phyloP scores from a whole-genome alignment of 352 stramenopile species.

The Phytophthora hybrid region DNA sequence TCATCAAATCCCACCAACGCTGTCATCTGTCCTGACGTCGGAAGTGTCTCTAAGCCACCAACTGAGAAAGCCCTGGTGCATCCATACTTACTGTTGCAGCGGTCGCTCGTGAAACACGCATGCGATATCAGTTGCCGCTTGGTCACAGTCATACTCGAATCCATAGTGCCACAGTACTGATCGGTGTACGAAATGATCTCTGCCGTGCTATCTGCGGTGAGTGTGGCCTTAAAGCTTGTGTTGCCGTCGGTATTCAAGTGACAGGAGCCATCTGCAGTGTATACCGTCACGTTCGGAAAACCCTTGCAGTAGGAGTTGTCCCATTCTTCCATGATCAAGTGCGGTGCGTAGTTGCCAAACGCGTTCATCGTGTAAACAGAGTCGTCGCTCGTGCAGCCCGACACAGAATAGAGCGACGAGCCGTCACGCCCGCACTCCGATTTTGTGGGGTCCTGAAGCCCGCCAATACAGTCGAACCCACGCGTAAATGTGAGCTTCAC shows the following conservation, averaged over 20 bases:
- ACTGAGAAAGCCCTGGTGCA: conserved; percentile 5
- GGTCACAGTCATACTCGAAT: neutral
- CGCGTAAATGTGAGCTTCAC: conserved; percentile 7
- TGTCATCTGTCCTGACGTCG: neutral
- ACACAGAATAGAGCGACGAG: conserved; percentile 2
- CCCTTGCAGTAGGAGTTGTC: neutral
- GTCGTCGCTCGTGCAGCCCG: conserved; percentile 3
- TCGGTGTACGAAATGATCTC: conserved; percentile 2
- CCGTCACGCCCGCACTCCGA: neutral
- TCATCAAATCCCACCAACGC: neutral
- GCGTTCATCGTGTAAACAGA: neutral
- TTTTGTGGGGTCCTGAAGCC: neutral
- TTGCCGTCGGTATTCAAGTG: conserved; percentile 8
- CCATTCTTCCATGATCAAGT: conserved; percentile 15
- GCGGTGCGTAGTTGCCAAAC: conserved; percentile 10
- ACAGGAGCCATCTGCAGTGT: conserved; percentile 1
- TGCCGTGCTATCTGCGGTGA: neutral
- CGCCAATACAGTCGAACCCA: neutral
- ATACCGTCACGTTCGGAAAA: neutral
- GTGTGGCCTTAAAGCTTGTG: conserved; percentile 12
- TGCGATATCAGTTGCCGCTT: neutral
- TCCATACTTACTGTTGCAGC: neutral
- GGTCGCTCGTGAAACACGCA: neutral
- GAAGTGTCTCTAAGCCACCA: conserved; percentile 5
- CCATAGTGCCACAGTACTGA: neutral